These are phyloP conservation scores for Acephala macrosclerotiorum DNA, from an alignment of 2,329 filamentous ascomycete species.

Conservation along the genomic window DNA sequence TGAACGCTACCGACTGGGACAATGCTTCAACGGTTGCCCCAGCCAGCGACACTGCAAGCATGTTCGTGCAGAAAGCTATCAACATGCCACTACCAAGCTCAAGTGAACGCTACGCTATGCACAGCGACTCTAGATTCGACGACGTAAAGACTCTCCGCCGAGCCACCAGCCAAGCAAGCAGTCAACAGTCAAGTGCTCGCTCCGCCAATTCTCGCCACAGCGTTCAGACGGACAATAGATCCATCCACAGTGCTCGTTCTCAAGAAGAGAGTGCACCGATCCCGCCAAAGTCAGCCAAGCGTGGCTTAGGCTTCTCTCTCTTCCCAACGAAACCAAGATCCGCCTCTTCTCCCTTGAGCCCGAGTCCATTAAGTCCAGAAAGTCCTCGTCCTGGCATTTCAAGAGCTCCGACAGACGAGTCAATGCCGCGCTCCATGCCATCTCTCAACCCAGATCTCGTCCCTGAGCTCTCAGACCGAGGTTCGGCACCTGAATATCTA, in stretches of 20 bases:
- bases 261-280: not conserved
- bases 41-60: not conserved
- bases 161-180: slow-evolving; percentile 7
- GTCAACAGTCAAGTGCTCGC: slow-evolving; percentile 3
- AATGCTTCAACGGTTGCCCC: not conserved
- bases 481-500: slow-evolving; percentile 26
- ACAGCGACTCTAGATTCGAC: not conserved
- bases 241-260: not conserved
- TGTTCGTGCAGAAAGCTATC: slow-evolving; percentile 1
- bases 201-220: not conserved
- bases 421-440: slow-evolving; percentile 7
- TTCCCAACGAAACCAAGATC: slow-evolving; percentile 20
- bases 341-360: not conserved
- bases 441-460: not conserved
- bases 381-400: not conserved
- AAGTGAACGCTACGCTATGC: not conserved
- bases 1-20: not conserved
- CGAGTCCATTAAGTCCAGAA: not conserved
- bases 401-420: not conserved
- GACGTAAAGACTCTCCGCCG: slow-evolving; percentile 3
- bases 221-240: not conserved
- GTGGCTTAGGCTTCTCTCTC: slow-evolving; percentile 25
- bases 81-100: not conserved
- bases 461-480: slow-evolving; percentile 4
- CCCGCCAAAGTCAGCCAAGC: slow-evolving; percentile 24